A percentile compares a stretch with the other conserved stretches of the same genome.
These are phyloP conservation scores for Picochlorum sp. DNA, from an alignment of 139 green algal species.

Conservation along the genomic window DNA sequence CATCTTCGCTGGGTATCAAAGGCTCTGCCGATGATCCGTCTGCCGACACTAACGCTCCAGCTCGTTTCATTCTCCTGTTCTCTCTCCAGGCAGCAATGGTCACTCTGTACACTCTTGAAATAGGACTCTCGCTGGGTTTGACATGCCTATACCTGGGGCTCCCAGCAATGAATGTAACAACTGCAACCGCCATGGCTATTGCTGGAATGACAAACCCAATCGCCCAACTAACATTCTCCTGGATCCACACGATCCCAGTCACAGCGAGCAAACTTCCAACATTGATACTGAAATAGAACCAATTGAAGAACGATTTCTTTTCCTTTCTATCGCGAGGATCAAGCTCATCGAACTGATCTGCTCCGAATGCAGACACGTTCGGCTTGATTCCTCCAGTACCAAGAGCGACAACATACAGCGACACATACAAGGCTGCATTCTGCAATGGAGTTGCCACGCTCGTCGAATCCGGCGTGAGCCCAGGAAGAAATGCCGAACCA, in stretches of 20 bases:
- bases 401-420: constrained; percentile 80
- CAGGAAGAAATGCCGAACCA: constrained; percentile 35
- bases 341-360: constrained; percentile 91
- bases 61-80: constrained; percentile 18
- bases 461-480: constrained; percentile 33
- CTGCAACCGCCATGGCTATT: constrained; percentile 63
- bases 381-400: constrained; percentile 96
- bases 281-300: constrained; percentile 97
- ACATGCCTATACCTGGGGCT: constrained; percentile 51
- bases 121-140: constrained; percentile 64
- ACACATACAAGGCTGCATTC: constrained; percentile 46
- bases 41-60: neutral
- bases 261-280: constrained; percentile 74
- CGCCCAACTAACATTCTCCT: constrained; percentile 72
- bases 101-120: constrained; percentile 72
- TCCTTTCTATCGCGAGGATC: constrained; percentile 60
- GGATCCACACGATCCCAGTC: constrained; percentile 47
- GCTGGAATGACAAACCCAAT: constrained; percentile 81
- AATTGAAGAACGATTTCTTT: constrained; percentile 94
- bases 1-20: neutral
- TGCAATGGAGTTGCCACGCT: constrained; percentile 41
- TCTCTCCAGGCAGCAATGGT: constrained; percentile 52
- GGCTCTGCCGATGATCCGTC: neutral
- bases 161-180: constrained; percentile 68
- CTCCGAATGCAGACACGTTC: constrained; percentile 93